Base-by-base conservation (phyloP, 129 eudicot species). In the Flaveria bidentis region DNA sequence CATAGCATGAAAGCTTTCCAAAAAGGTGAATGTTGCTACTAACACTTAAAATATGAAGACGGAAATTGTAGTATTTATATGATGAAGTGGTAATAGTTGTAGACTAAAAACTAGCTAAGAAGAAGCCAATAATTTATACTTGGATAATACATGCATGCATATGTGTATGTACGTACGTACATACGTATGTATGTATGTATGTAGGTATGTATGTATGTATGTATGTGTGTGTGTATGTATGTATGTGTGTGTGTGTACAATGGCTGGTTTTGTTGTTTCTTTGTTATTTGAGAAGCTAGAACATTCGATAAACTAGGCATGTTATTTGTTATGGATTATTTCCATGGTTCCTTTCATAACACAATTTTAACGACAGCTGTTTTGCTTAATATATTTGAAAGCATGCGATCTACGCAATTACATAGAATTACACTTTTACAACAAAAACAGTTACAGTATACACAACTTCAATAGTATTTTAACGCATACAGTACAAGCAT, bases 361-460 rank as follows among this genome's bases (percentile, higher is more conserved):
- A 68, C 52, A 20, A 2, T 18, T 10, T 44, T 44, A 11, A 22
- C 25, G 22, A 23, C 58, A 22, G 22, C 22, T 69, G 51, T 23
- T 69, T 42, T 68, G 23, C n/a, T 5, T 20, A 2, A 46, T 30
- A 30, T 28, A 23, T 30, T 17, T 51, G n/a, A 52, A 55, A 33
- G 65, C 65, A 52, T 52, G 18, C 28, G 5, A 49, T 23, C 44
- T 62, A 71, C 20, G 33, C 33, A 28, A 28, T 25, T 28, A 52
- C 14, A 72, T 36, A 55, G 22, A 36, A 5, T 39, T 73, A 72
- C 51, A 56, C 3, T 55, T 55, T 72, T 53, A 53, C 66, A 55
- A 10, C n/a, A 55, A 2, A 72, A 72, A 53, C 5, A 7, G 9
- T 0, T 20, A 20, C 22, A 20, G 22, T 22, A 39, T 23, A 73